These are phyloP conservation scores for Cladosporium cucumerinum DNA, from an alignment of 2,329 filamentous ascomycete species.

Conservation along the genomic window DNA sequence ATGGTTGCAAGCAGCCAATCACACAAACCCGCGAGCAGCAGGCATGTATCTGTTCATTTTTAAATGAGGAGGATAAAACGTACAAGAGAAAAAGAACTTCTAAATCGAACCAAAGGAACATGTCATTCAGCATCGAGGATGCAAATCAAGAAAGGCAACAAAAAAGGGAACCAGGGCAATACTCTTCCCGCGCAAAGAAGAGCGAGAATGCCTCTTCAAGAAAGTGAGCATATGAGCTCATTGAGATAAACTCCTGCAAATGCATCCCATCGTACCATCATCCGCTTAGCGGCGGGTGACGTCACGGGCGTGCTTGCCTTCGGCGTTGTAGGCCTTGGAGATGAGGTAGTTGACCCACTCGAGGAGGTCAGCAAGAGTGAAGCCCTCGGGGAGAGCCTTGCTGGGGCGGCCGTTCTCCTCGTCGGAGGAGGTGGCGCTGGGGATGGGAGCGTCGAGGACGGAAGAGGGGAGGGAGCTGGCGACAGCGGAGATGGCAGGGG, in stretches of 20 bases:
- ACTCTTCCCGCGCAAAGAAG: neutral
- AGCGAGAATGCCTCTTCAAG: neutral
- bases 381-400: conserved; percentile 29
- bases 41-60: neutral
- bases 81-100: neutral
- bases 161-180: neutral
- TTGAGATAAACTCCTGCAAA: neutral
- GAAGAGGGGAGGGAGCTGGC: conserved; percentile 18
- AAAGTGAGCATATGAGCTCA: conserved; percentile 1
- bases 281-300: conserved; percentile 15
- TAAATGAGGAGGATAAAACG: neutral
- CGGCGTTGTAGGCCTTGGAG: conserved; percentile 20
- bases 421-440: conserved; percentile 16
- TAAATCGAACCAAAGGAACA: neutral
- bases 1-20: conserved; percentile 3
- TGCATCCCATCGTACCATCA: neutral
- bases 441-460: conserved; percentile 19
- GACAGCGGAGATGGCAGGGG: conserved; percentile 24
- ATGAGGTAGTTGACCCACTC: conserved; percentile 29
- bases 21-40: neutral
- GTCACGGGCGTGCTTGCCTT: conserved; percentile 23
- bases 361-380: conserved; percentile 27
- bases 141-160: neutral
- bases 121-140: neutral
- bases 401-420: conserved; percentile 18